Conservation (phyloP, 1,284 basidiomycete species). For the Ustilago crameri region DNA sequence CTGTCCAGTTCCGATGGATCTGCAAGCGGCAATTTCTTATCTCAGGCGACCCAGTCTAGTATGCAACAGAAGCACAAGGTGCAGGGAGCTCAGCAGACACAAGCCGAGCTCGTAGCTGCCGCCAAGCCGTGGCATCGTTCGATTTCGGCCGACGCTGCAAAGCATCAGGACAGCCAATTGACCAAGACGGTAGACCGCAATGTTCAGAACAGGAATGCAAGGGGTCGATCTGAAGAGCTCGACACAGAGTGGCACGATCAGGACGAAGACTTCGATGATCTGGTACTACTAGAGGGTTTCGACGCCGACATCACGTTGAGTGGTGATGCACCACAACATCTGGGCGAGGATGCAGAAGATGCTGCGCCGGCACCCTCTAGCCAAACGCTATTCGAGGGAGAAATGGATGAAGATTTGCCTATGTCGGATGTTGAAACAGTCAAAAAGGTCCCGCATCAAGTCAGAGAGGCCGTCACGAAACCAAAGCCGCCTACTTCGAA, state of each 20-base stretch:
- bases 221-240: constrained; percentile 26
- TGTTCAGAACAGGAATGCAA: not conserved
- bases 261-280: not conserved
- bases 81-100: constrained; percentile 14
- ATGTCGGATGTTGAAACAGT: constrained; percentile 10
- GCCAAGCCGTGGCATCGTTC: constrained; percentile 49
- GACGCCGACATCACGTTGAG: constrained; percentile 38
- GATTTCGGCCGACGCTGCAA: constrained; percentile 36
- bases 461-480: not conserved
- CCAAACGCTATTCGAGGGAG: constrained; percentile 37
- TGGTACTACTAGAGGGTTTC: constrained; percentile 4
- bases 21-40: constrained; percentile 35
- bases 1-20: constrained; percentile 46
- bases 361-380: constrained; percentile 27
- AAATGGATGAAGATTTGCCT: constrained; percentile 9
- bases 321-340: constrained; percentile 6
- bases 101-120: constrained; percentile 29
- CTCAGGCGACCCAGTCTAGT: constrained; percentile 29
- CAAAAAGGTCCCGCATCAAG: not conserved
- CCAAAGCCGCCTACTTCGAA: not conserved
- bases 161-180: not conserved
- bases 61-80: constrained; percentile 5
- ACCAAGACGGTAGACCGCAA: not conserved
- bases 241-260: not conserved
- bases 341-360: constrained; percentile 2